phyloP scores from a whole-genome alignment of 2,329 filamentous ascomycete species.

The Lasiodiplodia theobromae region DNA sequence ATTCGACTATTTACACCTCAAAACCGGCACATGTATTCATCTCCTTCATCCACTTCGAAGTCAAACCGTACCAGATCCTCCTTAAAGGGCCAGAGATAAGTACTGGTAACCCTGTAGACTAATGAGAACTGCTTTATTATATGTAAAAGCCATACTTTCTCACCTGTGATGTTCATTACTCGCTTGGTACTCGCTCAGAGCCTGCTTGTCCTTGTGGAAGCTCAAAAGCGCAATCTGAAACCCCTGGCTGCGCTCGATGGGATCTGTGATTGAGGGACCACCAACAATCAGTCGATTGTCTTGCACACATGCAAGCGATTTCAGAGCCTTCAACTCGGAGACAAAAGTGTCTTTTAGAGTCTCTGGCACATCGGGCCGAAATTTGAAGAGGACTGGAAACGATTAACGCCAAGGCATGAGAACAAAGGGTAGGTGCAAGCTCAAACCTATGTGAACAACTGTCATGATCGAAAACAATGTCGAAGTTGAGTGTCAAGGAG shows the following conservation, averaged over 20 bases:
- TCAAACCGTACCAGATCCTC: constrained; percentile 63
- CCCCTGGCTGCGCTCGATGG: constrained; percentile 61
- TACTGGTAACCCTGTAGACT: constrained; percentile 56
- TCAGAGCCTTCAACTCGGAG: constrained; percentile 57
- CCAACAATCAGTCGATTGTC: constrained; percentile 58
- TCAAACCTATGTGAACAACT: too few species aligned
- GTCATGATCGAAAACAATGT: too few species aligned
- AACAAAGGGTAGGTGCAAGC: too few species aligned
- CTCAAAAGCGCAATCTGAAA: constrained; percentile 61
- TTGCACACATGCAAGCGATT: constrained; percentile 57
- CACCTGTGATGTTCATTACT: constrained; percentile 61
- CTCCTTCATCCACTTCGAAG: constrained; percentile 57
- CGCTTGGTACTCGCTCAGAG: constrained; percentile 60
- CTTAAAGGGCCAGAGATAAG: constrained; percentile 60
- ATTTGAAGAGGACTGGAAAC: constrained; percentile 36
- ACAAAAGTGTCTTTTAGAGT: constrained; percentile 56
- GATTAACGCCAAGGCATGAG: too few species aligned
- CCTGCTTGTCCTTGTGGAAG: constrained; percentile 56
- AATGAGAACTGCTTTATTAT: background rate
- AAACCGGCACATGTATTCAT: constrained; percentile 37
- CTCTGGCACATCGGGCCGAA: constrained; percentile 38
- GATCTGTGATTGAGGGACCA: constrained; percentile 60
- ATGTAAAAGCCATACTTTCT: constrained; percentile 6
- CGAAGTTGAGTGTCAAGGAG: too few species aligned
- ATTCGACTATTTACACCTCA: too few species aligned